Evolutionary conservation across 1,284 basidiomycete species (phyloP), one percentile per base, ranked within the genome.

Genomic region (Volvariella volvacea): DNA sequence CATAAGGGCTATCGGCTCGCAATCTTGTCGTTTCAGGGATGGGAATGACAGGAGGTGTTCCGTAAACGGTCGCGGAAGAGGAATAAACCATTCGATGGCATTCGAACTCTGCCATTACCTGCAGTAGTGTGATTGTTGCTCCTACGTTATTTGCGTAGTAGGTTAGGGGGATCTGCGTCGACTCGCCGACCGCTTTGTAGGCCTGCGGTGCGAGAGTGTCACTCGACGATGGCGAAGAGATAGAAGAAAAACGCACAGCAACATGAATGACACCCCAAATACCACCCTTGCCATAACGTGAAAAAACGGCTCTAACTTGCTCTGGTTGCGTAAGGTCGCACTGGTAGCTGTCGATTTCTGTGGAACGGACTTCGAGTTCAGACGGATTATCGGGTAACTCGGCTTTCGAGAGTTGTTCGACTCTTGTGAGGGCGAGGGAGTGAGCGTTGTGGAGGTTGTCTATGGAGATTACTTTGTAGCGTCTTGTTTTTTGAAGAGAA

Each of bases 41-140:
- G 39, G 96, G 96, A 47, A 99, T 91, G 46, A 71, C 71, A 39
- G 89, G 84, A 6, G 96, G 96, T 2, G 84, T 93, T 48, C 96
- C 96, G 62, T 99, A 99, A 28, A 99, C 96, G n/a, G 96, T 99
- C 1, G 96, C 96, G 19, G 92, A 96, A 9, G 94, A 97, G 1
- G 93, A 97, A 72, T 98, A 99, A 50, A 99, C 94, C 51, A 99
- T 73, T 48, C 90, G 80, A 49, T 78, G 76, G 69, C 86, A 90
- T 47, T 84, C 82, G 64, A 83, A 89, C 50, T 88, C 85, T 46
- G 75, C 73, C 93, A 97, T 97, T 52, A 78, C 70, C 70, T 92
- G 81, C 40, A 95, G 73, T 16, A 96, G 78, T 39, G 76, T 80
- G 49, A 95, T 67, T 2, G 92, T 92, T 8, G 90, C 92, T 30